A percentile compares a stretch with the other conserved stretches of the same genome.
Conservation (phyloP, 1,284 basidiomycete species). For the Pseudozyma sp. region DNA sequence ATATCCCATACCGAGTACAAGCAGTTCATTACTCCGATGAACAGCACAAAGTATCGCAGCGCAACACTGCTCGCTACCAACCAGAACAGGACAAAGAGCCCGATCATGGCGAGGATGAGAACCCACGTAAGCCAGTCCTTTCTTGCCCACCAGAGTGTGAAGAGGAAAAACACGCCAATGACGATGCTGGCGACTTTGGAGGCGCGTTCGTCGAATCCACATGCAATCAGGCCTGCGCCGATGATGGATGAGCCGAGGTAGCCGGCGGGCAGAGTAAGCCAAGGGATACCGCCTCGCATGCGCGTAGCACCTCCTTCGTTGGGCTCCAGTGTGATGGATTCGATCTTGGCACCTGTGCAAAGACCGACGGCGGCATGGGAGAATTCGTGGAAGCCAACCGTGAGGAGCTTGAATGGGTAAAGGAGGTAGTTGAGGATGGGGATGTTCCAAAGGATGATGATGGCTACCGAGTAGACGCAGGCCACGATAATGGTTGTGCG, state of each 20-base stretch:
- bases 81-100: slow-evolving; percentile 60
- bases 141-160: slow-evolving; percentile 89
- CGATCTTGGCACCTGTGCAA: slow-evolving; percentile 89
- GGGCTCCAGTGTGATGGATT: slow-evolving; percentile 71
- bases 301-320: slow-evolving; percentile 92
- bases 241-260: slow-evolving; percentile 86
- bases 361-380: slow-evolving; percentile 71
- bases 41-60: slow-evolving; percentile 78
- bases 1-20: slow-evolving; percentile 64
- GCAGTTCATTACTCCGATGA: slow-evolving; percentile 75
- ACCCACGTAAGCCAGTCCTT: slow-evolving; percentile 76
- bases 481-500: slow-evolving; percentile 67
- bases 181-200: slow-evolving; percentile 88
- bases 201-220: slow-evolving; percentile 90
- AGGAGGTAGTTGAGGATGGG: slow-evolving; percentile 65
- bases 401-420: slow-evolving; percentile 69
- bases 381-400: slow-evolving; percentile 60
- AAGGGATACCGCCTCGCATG: slow-evolving; percentile 91
- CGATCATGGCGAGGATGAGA: slow-evolving; percentile 58
- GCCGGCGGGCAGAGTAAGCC: slow-evolving; percentile 76
- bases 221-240: slow-evolving; percentile 87
- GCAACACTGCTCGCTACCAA: slow-evolving; percentile 51
- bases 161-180: slow-evolving; percentile 85
- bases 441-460: slow-evolving; percentile 63
- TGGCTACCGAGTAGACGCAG: slow-evolving; percentile 60